Conservation (phyloP, 768 basidiomycete genomes). For the Xanthoconium purpureum region DNA sequence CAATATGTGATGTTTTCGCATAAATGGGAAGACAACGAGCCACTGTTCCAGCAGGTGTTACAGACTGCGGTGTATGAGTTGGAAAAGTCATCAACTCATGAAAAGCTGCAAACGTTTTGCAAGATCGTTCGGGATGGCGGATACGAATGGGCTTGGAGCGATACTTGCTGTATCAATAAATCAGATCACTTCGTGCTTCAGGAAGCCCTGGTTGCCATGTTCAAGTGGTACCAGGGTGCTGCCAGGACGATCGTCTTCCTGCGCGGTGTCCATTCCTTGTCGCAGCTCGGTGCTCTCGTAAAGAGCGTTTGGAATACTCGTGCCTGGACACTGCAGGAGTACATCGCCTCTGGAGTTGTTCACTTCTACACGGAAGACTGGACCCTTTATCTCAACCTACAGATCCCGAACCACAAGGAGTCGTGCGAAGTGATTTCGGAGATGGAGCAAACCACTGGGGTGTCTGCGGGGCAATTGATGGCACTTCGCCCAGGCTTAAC, state of each 20-base stretch:
- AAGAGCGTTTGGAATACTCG: slow-evolving; percentile 9
- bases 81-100: too few relatives aligned
- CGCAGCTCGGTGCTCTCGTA: neutral
- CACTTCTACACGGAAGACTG: neutral
- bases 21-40: slow-evolving; percentile 4
- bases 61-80: neutral
- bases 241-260: neutral
- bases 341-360: neutral
- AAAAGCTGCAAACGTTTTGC: neutral
- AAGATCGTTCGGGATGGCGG: too few relatives aligned
- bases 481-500: neutral
- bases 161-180: too few relatives aligned
- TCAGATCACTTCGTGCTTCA: neutral
- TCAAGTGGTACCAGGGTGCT: neutral
- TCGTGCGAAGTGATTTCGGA: neutral
- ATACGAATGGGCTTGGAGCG: too few relatives aligned
- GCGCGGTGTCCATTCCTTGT: neutral
- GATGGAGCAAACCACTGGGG: neutral
- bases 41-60: neutral
- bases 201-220: neutral
- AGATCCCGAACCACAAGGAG: neutral
- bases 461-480: neutral
- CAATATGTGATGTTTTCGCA: slow-evolving; percentile 3
- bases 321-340: neutral
- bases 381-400: neutral